Evolutionary conservation across 352 stramenopile species (phyloP), one percentile per base, ranked within the genome.

Genomic region (Peronospora tabacina): DNA sequence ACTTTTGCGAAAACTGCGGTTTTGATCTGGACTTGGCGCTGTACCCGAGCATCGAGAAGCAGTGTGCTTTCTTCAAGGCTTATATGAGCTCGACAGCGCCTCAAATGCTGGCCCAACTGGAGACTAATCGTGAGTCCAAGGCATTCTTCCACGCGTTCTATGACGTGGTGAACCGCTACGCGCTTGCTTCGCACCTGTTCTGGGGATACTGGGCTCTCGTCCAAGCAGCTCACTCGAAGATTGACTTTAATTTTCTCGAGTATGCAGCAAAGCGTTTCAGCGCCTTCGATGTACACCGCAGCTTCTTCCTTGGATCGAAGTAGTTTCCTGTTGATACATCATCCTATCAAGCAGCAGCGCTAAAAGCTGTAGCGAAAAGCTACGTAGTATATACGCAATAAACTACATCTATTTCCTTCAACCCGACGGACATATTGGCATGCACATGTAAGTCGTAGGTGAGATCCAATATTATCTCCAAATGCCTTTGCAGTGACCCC

Each of bases 191-290:
- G 51, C 87, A 97, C 60, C 46, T 97, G 11, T 97, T 96, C 53
- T 97, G 91, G 91, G 89, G 86, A 48, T 85, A 94, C 37, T 97
- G 91, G 91, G 82, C 90, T n/a, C 52, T 97, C 33, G 85, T 97
- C 19, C 91, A 97, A 72, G 77, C 83, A 3, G 75, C 68, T 7
- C 78, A 93, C 62, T 94, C 84, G 41, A 89, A 83, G 68, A 94
- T 94, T 55, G 84, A 94, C 65, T 94, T 94, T 61, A 78, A 94
- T 66, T 94, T 94, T 55, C 44, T 92, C 43, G 74, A 86, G 53
- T 94, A 94, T 56, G 84, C 82, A 22, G 61, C 61, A 11, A 88
- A 90, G 58, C 82, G 84, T 36, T 90, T 94, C 48, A 70, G 54
- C 5, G 81, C 77, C n/a, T 93, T 91, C 43, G 72, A 87, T 35